Conservation (phyloP, 1,284 basidiomycete species). For the Ceratobasidium sp. region DNA sequence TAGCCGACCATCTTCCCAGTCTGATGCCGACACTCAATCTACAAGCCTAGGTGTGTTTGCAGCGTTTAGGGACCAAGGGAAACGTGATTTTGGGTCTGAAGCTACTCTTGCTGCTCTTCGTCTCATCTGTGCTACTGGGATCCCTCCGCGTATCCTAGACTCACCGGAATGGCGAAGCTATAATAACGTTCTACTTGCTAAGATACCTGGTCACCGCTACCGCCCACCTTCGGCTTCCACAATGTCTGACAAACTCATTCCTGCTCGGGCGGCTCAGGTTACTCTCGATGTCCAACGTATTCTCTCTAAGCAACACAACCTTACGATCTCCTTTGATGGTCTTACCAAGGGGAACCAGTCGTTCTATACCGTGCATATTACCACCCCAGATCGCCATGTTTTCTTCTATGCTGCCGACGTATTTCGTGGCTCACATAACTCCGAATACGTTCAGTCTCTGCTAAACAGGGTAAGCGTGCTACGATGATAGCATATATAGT, state of each 20-base stretch:
- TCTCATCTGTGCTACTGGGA: constrained; percentile 13
- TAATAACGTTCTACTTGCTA: no score
- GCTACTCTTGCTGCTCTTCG: constrained; percentile 14
- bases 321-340: not conserved
- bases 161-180: not conserved
- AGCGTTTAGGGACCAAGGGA: constrained; percentile 1
- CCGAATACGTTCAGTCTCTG: not conserved
- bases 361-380: constrained; percentile 1
- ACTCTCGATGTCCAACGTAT: not conserved
- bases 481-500: no score
- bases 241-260: constrained; percentile 5
- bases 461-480: not conserved
- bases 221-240: constrained; percentile 8
- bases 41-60: not conserved
- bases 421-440: constrained; percentile 10
- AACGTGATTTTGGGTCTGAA: not conserved
- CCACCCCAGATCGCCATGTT: not conserved
- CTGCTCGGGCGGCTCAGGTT: not conserved
- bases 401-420: not conserved
- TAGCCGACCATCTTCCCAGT: no score
- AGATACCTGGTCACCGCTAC: not conserved
- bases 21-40: no score
- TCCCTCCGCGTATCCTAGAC: constrained; percentile 11
- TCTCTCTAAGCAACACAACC: not conserved
- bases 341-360: constrained; percentile 2